Evolutionary conservation across 2,329 filamentous ascomycete genomes (phyloP), one percentile per base, ranked within the genome.

Genomic region (Sarocladium kiliense): DNA sequence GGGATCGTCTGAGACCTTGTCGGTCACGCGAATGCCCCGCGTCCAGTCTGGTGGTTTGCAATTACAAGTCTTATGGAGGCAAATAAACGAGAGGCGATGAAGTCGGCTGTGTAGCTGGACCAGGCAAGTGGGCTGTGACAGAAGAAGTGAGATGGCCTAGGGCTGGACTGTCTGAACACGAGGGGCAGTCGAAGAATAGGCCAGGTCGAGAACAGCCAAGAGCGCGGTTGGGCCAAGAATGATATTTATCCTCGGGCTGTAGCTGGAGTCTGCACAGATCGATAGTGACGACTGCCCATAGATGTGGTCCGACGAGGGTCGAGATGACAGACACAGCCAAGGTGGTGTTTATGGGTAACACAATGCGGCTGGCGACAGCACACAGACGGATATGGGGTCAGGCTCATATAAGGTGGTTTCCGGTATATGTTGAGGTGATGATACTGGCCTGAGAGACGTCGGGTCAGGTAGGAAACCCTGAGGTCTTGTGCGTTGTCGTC

Each of bases 1-100:
- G 47, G 47, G 30, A 23, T 36, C 11, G 30, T 51, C 47, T 51
- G 47, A 51, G 47, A 51, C 47, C 25, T 51, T 21, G 26, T 19
- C 27, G 12, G 47, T 51, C 47, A 51, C 47, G 47, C 47, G 47
- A 51, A 27, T 32, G 47, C 47, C 47, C 47, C 26, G 47, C 47
- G 47, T 23, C 47, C 27, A 32, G 27, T 34, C 30, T 23, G 26
- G 16, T 32, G n/a, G 34, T 51, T 6, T 34, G 23, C 18, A 51
- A 36, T 34, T 34, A 32, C 44, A 25, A 32, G 10, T 9, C 14
- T 32, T 10, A 49, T 27, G 44, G 25, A 49, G 26, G 26, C 44
- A 32, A 49, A 49, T 32, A 11, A 49, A 49, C 14, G 14, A 32
- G 26, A 18, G 26, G 44, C 23, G 26, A 49, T 6, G 14, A 49